Base-by-base conservation (phyloP, 2,329 filamentous ascomycete genomes). In the Trichoderma sp. region DNA sequence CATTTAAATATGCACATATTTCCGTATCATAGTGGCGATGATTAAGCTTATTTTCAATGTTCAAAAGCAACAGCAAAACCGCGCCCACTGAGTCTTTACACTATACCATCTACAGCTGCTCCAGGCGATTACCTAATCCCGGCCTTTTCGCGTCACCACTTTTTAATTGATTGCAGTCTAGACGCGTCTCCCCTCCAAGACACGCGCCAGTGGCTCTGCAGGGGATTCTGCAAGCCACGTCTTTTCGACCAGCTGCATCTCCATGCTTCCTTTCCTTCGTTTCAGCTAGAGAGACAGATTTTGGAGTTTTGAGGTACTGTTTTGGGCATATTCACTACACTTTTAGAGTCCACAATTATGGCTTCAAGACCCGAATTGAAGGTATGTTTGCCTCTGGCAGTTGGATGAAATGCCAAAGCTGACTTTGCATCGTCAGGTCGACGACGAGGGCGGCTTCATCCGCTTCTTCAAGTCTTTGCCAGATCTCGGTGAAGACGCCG, bases 391-490 rank as follows among this genome's bases (percentile, higher is more conserved):
- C 6, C 37, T 6, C 17, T n/a, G 27, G 29, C 19, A 48, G 12
- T 2, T 35, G 13, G n/a, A 19, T 17, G 39, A 57, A n/a, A 1
- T 17, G 19, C 45, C 34, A 5, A 65, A 35, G n/a, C 70, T 50
- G 19, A 73, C 65, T 66, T 57, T 39, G 48, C 9, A 29, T 9
- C 2, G 12, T 32, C 67, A 94, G 91, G 92, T 98, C 77, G 96
- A 99, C 76, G 95, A 99, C 77, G 95, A 99, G 83, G 89, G 90
- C 76, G 93, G 94, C 72, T 99, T 99, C 84, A 97, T 98, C 81
- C 92, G 90, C 73, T 97, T 93, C 82, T 99, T 96, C 84, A 94
- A 94, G 74, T 90, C 89, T n/a, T 85, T 99, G 3, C 89, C 93
- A 6, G 75, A 83, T 15, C 88, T 89, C 64, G 87, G 89, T 73